Percentiles rank a stretch among this genome's conserved stretches.
Conservation (phyloP, 441 rosid genomes). For the Capsella rubella region DNA sequence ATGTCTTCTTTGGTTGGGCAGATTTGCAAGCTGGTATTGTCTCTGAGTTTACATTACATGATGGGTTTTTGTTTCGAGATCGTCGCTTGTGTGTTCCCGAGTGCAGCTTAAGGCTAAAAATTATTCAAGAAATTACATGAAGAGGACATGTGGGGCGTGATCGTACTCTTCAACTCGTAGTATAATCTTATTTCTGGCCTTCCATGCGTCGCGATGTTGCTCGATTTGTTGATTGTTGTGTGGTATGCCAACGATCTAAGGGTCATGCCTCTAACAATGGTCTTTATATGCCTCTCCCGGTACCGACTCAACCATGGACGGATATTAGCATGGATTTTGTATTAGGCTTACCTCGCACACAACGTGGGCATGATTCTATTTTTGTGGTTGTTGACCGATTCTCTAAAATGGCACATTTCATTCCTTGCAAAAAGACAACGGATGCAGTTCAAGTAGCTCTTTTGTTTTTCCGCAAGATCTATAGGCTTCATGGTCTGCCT, state of each 20-base stretch:
- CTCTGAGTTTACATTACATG: background rate
- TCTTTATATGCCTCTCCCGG: background rate
- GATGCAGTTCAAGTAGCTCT: background rate
- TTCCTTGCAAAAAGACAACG: background rate
- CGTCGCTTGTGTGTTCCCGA: background rate
- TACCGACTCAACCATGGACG: background rate
- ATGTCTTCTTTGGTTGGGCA: background rate
- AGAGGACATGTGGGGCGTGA: background rate
- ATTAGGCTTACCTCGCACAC: background rate
- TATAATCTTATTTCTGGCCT: background rate
- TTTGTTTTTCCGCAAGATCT: background rate
- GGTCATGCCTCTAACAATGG: background rate
- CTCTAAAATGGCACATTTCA: background rate
- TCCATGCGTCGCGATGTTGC: background rate
- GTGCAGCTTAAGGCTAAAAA: background rate
- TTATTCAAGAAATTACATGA: background rate
- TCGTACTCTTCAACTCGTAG: background rate
- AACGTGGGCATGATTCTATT: background rate
- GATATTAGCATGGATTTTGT: background rate
- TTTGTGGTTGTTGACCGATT: background rate
- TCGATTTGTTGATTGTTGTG: background rate
- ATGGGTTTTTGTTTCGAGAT: background rate
- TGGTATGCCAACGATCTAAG: background rate
- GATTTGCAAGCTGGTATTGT: background rate
- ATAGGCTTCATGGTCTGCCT: background rate